These are phyloP conservation scores for Sugiyamaella valdiviana DNA, from an alignment of 805 yeast species.

Conservation along the genomic window DNA sequence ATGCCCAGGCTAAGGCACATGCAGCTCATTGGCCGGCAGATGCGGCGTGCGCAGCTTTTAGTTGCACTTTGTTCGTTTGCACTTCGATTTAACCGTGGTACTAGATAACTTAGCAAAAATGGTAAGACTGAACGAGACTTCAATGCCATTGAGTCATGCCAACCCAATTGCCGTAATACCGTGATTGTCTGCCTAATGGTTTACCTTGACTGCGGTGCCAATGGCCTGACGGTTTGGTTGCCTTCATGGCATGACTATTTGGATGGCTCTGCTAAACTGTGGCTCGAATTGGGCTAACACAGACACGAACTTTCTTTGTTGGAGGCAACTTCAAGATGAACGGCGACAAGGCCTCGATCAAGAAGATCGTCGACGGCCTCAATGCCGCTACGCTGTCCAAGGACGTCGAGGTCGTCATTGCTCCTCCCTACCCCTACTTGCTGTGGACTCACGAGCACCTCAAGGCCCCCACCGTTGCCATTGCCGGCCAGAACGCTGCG, in stretches of 20 bases:
- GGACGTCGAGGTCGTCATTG: conserved; percentile 85
- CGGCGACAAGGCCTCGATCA: conserved; percentile 84
- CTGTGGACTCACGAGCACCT: conserved; percentile 65
- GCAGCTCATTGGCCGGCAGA: neutral
- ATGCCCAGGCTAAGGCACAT: neutral
- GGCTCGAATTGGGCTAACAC: no score
- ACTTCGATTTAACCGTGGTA: neutral
- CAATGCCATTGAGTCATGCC: neutral
- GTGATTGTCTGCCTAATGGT: no score
- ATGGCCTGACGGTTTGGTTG: no score
- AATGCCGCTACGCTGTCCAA: conserved; percentile 70
- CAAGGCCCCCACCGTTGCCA: conserved; percentile 60
- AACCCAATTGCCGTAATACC: neutral
- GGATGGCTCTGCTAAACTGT: no score
- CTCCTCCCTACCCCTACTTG: conserved; percentile 94
- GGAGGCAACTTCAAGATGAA: conserved; percentile 99
- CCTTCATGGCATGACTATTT: no score
- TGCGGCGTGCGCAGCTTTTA: neutral
- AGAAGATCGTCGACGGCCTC: conserved; percentile 73
- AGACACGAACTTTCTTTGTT: conserved; percentile 58
- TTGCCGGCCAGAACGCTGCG: conserved; percentile 90
- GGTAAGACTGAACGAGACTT: conserved; percentile 1
- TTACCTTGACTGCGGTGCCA: no score
- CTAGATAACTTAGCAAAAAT: conserved; percentile 3
- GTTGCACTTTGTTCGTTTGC: neutral